phyloP scores from a whole-genome alignment of 768 basidiomycete genomes.

The Sarcomyxa edulis region DNA sequence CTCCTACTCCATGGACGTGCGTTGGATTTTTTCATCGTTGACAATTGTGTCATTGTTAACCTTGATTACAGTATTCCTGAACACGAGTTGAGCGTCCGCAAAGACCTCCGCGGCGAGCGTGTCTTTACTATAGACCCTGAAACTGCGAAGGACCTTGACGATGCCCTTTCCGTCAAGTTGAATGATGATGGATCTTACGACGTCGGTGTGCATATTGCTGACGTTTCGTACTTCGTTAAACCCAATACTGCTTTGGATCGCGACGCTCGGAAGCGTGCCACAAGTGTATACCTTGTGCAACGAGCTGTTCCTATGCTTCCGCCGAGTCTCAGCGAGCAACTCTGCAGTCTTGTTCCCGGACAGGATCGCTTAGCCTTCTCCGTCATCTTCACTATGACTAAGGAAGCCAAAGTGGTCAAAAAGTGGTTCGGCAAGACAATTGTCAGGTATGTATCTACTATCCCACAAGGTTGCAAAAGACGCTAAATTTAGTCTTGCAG shows the following conservation, averaged over 20 bases:
- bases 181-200: conserved; percentile 93
- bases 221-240: conserved; percentile 93
- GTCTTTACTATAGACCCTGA: conserved; percentile 93
- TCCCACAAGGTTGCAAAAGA: not conserved
- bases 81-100: conserved; percentile 80
- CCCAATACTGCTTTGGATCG: conserved; percentile 96
- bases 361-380: conserved; percentile 91
- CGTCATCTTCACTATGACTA: conserved; percentile 78
- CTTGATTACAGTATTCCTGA: conserved; percentile 66
- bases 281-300: conserved; percentile 95
- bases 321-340: conserved; percentile 84
- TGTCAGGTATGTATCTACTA: conserved; percentile 60
- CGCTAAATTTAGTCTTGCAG: conserved; percentile 33
- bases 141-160: conserved; percentile 88
- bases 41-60: conserved; percentile 7
- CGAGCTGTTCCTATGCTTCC: conserved; percentile 97
- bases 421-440: conserved; percentile 95
- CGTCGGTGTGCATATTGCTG: conserved; percentile 92
- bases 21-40: conserved; percentile 20
- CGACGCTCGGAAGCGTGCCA: conserved; percentile 95
- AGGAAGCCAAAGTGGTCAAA: conserved; percentile 75
- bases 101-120: conserved; percentile 79
- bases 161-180: conserved; percentile 83
- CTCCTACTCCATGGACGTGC: conserved; percentile 92
- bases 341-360: conserved; percentile 88